Evolutionary conservation across 306 rosid species (phyloP), one percentile per base, ranked within the genome.

Genomic region (Carpinus fangiana): DNA sequence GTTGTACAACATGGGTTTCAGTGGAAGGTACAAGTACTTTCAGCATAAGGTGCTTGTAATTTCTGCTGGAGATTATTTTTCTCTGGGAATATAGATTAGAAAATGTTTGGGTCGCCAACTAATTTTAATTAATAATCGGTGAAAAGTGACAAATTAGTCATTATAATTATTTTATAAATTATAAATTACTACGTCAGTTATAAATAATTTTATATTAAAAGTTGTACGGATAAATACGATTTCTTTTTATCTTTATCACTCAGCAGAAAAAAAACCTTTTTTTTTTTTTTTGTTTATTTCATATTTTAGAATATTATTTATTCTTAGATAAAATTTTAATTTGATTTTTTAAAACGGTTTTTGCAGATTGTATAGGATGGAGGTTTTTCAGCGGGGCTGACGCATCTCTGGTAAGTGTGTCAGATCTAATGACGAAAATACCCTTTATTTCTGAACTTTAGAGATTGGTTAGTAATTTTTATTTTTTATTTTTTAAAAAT

Each of bases 331-430:
- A 41, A 41, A 41, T 5, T 41, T 41, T 11, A 48, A 31, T 12
- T 7, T 60, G 12, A 70, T 62, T 59, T 52, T 56, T 61, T 38
- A 14, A 34, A 14, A 71, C 78, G 41, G 76, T 57, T 17, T 81
- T 73, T 73, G 89, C 90, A 93, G 98, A 87, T 46, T 93, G 97
- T 75, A 78, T 83, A 7, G 88, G 96, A 76, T 86, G 94, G 96
- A 92, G 89, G 76, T 61, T 92, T 78, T 84, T 92, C 85, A 72
- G 87, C 75, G 90, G 88, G 56, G 77, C 78, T 31, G 96, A 86
- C 90, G 79, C 92, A 34, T 84, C 98, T 54, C 65, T 79, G 86
- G 98, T 93, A 83, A 84, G 93, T 79, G 34, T 70, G 52, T 18
- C 53, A 18, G 1, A 56, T 56, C n/a, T 17, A 53, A 69, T 83